phyloP scores from a whole-genome alignment of 2,329 filamentous ascomycete species.

The Cladophialophora carrionii region DNA sequence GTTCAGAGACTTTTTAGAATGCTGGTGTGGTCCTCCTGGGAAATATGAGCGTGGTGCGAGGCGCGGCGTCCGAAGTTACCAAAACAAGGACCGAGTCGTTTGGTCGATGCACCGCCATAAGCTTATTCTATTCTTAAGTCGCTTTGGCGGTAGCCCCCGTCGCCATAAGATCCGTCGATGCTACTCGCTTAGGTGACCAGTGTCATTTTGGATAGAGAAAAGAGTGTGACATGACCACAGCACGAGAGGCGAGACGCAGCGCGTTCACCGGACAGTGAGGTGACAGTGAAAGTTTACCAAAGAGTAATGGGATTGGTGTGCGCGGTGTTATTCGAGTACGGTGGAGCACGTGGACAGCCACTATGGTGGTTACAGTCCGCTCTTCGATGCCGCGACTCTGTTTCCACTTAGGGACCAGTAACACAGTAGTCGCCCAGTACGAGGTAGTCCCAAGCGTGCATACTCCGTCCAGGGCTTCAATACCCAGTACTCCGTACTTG shows the following conservation, averaged over 20 bases:
- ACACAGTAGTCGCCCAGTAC: too few relatives aligned
- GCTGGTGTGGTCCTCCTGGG: too few relatives aligned
- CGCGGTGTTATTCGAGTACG: background rate
- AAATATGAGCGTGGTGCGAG: background rate
- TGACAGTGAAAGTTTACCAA: background rate
- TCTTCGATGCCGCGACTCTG: background rate
- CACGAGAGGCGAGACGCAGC: background rate
- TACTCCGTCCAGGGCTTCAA: too few relatives aligned
- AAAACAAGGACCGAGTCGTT: background rate
- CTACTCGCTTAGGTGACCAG: background rate
- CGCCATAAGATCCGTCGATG: background rate
- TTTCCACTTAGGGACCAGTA: too few relatives aligned
- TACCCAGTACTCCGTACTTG: too few relatives aligned
- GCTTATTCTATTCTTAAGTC: slow-evolving; percentile 2
- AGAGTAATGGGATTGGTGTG: background rate
- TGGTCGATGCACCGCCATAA: background rate
- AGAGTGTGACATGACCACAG: background rate
- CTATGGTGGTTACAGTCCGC: too few relatives aligned
- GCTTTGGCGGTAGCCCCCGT: background rate
- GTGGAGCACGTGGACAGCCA: background rate
- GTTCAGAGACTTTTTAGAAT: background rate
- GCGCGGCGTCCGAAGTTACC: background rate
- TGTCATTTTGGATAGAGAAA: background rate
- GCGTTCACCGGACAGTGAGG: too few relatives aligned
- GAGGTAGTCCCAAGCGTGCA: too few relatives aligned